Percentiles rank a stretch among this genome's conserved stretches.
Conservation (phyloP, 805 yeast genomes). For the Clavispora vitiphila region DNA sequence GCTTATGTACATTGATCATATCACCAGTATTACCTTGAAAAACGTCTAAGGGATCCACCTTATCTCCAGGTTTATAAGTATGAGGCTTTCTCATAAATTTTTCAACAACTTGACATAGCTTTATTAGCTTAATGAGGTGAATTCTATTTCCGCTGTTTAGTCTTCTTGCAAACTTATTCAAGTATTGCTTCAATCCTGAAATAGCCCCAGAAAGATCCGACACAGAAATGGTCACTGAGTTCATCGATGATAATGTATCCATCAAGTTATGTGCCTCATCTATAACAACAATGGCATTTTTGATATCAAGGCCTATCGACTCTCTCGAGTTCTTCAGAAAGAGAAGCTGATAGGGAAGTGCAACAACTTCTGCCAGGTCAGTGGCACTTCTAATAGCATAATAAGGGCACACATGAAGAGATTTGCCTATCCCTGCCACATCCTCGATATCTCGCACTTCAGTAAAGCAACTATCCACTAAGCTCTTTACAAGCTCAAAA, state of each 20-base stretch:
- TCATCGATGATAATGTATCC: conserved; percentile 67
- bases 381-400: conserved; percentile 62
- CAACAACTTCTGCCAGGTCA: conserved; percentile 63
- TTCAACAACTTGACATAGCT: conserved; percentile 48
- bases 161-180: conserved; percentile 54
- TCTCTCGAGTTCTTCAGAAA: conserved; percentile 58
- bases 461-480: conserved; percentile 53
- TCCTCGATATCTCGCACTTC: conserved; percentile 77
- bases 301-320: conserved; percentile 52
- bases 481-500: conserved; percentile 20
- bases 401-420: conserved; percentile 69
- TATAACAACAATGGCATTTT: conserved; percentile 65
- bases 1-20: conserved; percentile 59
- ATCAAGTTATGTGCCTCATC: conserved; percentile 92
- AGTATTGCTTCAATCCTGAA: conserved; percentile 49
- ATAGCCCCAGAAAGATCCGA: conserved; percentile 44
- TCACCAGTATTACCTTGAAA: conserved; percentile 63
- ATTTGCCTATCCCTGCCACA: conserved; percentile 53
- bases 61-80: conserved; percentile 46
- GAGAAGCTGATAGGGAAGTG: conserved; percentile 81
- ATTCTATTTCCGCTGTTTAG: conserved; percentile 70
- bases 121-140: conserved; percentile 58
- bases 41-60: conserved; percentile 47
- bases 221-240: conserved; percentile 55
- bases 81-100: conserved; percentile 38